Evolutionary conservation across 2,329 filamentous ascomycete species (phyloP), one percentile per base, ranked within the genome.

Genomic region (Cordyceps sp.): DNA sequence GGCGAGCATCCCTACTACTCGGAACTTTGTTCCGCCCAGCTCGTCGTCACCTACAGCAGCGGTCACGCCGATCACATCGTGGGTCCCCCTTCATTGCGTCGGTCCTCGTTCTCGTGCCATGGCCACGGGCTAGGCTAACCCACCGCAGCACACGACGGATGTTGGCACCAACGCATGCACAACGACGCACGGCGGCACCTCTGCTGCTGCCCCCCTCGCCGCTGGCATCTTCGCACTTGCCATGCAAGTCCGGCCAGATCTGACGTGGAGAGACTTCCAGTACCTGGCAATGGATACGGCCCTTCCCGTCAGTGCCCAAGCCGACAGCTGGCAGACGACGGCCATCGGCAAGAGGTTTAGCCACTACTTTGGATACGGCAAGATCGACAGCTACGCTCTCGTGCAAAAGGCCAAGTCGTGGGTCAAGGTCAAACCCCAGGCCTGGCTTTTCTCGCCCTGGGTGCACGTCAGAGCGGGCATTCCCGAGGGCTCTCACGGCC

Each of bases 41-140:
- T 98, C 29, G 86, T 94, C 3, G 90, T 98, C 9, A 93, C 90
- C 0, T 98, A 96, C 55, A 94, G 86, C 49, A 94, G 85, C 54
- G 90, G 90, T 35, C 75, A 74, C 41, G 74, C 74, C 30, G 85
- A 93, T 55, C 73, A 81, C 10, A 98, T 98, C 46, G 69, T 72
- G 52, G 54, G 68, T 57, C 4, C 9, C 10, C 12, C 17, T 12
- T n/a, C n/a, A n/a, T n/a, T n/a, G n/a, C n/a, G n/a, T n/a, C n/a
- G n/a, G n/a, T n/a, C n/a, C n/a, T n/a, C n/a, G n/a, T n/a, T n/a
- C n/a, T n/a, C n/a, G n/a, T n/a, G n/a, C n/a, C n/a, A n/a, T n/a
- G n/a, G n/a, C n/a, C n/a, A n/a, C n/a, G n/a, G n/a, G n/a, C n/a
- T n/a, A n/a, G n/a, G n/a, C n/a, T n/a, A n/a, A 12, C 7, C 9